Evolutionary conservation across 108 stramenopile species (phyloP).

Genomic region (Cyclotella cryptica): DNA sequence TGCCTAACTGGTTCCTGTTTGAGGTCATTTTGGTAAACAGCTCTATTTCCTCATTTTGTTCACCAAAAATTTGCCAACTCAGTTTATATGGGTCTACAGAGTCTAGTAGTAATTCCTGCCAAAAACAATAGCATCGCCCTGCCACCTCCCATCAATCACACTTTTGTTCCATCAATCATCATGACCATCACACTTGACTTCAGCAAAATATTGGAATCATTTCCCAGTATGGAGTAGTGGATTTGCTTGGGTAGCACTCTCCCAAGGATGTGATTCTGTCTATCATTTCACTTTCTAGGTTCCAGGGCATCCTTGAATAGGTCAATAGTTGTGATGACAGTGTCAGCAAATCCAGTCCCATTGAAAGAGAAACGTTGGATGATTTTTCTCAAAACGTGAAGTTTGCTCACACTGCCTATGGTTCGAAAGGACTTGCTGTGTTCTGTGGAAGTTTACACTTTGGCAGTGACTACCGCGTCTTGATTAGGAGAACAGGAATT

Average conservation of each 20-base stretch:
- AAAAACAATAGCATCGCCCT: too few relatives aligned
- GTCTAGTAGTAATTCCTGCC: too few relatives aligned
- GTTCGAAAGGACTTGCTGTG: constrained; percentile 69
- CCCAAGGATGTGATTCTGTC: constrained; percentile 56
- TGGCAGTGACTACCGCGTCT: constrained; percentile 54
- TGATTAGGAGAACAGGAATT: constrained; percentile 61
- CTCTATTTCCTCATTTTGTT: too few relatives aligned
- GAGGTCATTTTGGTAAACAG: too few relatives aligned
- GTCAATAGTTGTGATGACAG: constrained; percentile 22
- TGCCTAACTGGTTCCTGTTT: too few relatives aligned
- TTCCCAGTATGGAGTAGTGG: constrained; percentile 70
- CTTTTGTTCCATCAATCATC: too few relatives aligned
- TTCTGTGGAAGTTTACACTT: constrained; percentile 62
- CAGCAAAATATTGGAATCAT: constrained; percentile 52
- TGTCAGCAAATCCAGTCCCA: background rate
- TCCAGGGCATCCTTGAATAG: constrained; percentile 49
- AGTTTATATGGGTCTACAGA: too few relatives aligned
- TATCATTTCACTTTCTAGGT: constrained; percentile 47
- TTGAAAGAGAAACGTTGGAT: constrained; percentile 55
- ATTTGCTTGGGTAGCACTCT: constrained; percentile 52
- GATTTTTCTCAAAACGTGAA: constrained; percentile 64
- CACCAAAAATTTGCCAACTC: too few relatives aligned
- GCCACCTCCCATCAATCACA: too few relatives aligned
- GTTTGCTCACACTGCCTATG: constrained; percentile 75
- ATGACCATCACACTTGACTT: too few relatives aligned